Base-by-base conservation (phyloP, 352 stramenopile species). In the Phytophthora citrophthora region DNA sequence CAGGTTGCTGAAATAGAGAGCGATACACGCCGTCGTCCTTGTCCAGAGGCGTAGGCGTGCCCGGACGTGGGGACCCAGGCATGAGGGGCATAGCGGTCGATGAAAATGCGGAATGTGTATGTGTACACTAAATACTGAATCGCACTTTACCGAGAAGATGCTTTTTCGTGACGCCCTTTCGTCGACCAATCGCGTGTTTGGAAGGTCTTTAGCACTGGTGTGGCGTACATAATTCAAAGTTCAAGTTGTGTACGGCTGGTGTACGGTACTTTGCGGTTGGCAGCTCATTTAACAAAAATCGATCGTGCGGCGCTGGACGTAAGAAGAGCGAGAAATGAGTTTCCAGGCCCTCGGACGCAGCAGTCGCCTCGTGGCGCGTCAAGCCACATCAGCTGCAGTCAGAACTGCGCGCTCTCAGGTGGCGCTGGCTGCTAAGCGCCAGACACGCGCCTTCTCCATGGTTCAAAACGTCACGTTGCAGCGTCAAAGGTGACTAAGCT, bases 1-100 rank as follows among this genome's bases (percentile, higher is more conserved):
- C 61, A 12, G 86, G 84, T 51, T 95, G 86, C 71, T 95, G 86
- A 64, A 95, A 95, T 46, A 95, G 68, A 2, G 84, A 93, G 53
- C 84, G 86, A 63, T 95, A 95, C 51, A 93, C 80, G 58, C 86
- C 84, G 56, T 90, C 81, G 63, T 86, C 74, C 15, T 85, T 67
- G 38, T 81, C 74, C 15, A 83, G 66, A 8, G 61, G 56, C 41
- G 55, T 54, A 27, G 80, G 78, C 31, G 67, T 69, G 31, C 60
- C 58, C 24, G 82, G 82, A 8, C 83, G 83, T 31, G 83, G 83
- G 31, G 83, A 90, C 13, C 81, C 81, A 3, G 81, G 81, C 81
- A 90, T 87, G 8, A 86, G 61, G 77, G 66, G 50, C 79, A 89
- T 88, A 5, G n/a, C 41, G 13, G 12, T 24, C 47, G 5, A 5